Percentiles rank a stretch among this genome's conserved stretches.
These are phyloP conservation scores for Lactarius akahatsu DNA, from an alignment of 768 basidiomycete species.

Conservation along the genomic window DNA sequence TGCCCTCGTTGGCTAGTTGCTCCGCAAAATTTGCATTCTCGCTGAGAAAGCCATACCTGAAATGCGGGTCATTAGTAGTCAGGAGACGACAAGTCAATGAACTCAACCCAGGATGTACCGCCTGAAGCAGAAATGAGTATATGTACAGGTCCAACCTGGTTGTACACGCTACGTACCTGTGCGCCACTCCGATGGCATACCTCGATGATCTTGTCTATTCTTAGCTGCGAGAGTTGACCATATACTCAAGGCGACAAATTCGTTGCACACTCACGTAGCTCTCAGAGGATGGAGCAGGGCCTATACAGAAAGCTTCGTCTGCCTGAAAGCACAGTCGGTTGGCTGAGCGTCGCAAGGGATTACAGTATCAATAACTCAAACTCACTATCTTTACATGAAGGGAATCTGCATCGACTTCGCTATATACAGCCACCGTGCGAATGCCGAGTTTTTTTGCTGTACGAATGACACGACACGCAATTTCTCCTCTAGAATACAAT, in stretches of 20 bases:
- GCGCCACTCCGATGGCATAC: conserved; percentile 80
- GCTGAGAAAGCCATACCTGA: conserved; percentile 85
- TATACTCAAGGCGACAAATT: not conserved
- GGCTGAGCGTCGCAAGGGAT: not conserved
- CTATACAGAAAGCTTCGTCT: conserved; percentile 67
- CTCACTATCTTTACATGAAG: conserved; percentile 79
- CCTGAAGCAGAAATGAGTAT: conserved; percentile 43
- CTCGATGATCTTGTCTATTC: conserved; percentile 86
- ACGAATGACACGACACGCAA: conserved; percentile 91
- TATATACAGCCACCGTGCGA: conserved; percentile 89
- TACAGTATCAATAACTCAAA: too few species aligned
- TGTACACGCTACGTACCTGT: conserved; percentile 51
- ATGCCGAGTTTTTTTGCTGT: conserved; percentile 87
- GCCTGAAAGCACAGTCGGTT: conserved; percentile 39
- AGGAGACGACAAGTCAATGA: not conserved
- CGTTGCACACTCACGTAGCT: conserved; percentile 70
- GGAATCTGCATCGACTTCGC: conserved; percentile 77
- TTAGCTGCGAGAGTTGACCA: conserved; percentile 49
- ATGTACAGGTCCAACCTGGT: not conserved
- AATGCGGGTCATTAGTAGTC: not conserved
- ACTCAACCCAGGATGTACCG: conserved; percentile 85
- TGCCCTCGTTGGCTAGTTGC: conserved; percentile 68
- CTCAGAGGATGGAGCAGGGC: conserved; percentile 83
- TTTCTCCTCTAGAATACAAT: conserved; percentile 69
- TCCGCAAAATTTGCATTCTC: conserved; percentile 86